Conservation (phyloP, 2,329 filamentous ascomycete species). For the Colletotrichum sp. region DNA sequence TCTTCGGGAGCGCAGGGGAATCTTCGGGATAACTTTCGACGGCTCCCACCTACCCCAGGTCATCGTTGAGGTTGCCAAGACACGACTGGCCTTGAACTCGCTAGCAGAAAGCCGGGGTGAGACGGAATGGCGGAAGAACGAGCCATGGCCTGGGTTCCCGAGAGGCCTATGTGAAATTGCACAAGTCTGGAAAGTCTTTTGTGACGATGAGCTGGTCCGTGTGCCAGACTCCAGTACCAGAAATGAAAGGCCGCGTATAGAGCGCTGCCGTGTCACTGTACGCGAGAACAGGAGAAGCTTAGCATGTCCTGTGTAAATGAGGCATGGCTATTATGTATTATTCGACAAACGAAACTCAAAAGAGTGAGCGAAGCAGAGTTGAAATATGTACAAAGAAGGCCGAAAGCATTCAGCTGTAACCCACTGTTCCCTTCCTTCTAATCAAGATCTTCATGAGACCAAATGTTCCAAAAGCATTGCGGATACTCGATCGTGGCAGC, state of each 20-base stretch:
- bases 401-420: accelerated
- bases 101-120: neutral
- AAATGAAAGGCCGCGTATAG: accelerated
- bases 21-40: neutral
- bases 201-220: neutral
- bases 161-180: neutral
- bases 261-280: neutral
- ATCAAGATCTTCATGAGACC: neutral
- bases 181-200: neutral
- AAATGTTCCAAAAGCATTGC: neutral
- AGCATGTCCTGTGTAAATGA: neutral
- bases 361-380: neutral
- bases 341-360: neutral
- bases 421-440: accelerated
- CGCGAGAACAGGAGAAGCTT: neutral
- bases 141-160: accelerated
- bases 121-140: neutral
- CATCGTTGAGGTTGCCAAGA: neutral
- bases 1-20: neutral
- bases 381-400: neutral
- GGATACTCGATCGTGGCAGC: neutral
- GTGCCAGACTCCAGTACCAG: accelerated
- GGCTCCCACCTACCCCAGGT: neutral
- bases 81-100: accelerated
- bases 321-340: neutral